Evolutionary conservation across 202 grass and related monocot genomes (phyloP), one percentile per base, ranked within the genome.

Genomic region (Hordeum pubiflorum): DNA sequence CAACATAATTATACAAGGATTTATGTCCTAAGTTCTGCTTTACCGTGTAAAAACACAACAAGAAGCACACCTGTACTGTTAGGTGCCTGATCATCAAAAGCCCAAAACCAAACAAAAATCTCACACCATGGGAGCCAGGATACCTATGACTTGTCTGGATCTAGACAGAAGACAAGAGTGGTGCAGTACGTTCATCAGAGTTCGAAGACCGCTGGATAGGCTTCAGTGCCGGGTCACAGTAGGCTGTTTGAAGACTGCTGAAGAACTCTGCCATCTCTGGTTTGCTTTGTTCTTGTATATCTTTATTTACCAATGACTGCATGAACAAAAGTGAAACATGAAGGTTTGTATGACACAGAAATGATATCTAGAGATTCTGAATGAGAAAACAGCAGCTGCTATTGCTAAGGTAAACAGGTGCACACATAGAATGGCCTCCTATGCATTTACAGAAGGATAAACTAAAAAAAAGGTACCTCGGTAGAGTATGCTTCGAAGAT

Each of bases 271-370:
- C 4, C 90, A 87, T 99, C 41, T 90, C 83, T 46, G 90, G 90
- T 65, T 91, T 89, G 38, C 80, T 85, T 60, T 83, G 82, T 37
- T 96, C 91, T 79, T 89, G 90, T 88, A 78, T 91, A 61, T 99
- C 96, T 81, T 99, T 99, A 70, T 93, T 96, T 79, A 93, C 87
- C 87, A 99, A 77, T 68, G 92, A 86, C 96, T 96, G 75, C 81
- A 87, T 43, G 44, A 18, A 74, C 77, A 76, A 79, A 33, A 88
- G 15, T 78, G 12, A 74, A 58, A 17, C 17, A 18, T 62, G 50
- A 82, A 21, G 59, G 9, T n/a, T 82, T 22, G 39, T 39, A 67
- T 59, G 17, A 4, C 72, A 87, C 3, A 48, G 13, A 83, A 78
- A 44, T 60, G 18, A 71, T 29, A 82, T 37, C 56, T 2, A 31